Evolutionary conservation across 805 yeast species (phyloP), one percentile per base, ranked within the genome.

Genomic region (Clavispora asparagi): DNA sequence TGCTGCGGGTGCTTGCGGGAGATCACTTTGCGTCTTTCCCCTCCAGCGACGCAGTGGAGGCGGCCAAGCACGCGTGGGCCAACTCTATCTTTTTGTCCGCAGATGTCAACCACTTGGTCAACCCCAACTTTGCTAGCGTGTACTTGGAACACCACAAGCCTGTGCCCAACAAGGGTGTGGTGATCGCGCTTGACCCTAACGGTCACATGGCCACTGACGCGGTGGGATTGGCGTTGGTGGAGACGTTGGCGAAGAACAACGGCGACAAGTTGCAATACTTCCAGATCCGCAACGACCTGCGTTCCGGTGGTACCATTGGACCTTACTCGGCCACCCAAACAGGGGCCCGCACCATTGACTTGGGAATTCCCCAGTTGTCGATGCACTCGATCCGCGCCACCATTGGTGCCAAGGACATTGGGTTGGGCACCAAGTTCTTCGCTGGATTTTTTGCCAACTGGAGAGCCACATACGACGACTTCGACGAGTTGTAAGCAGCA

Each of bases 221-320:
- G 4, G 81, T 82, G 40, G 88, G 92, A 14, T 65, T 79, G 17
- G 85, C 92, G 0, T 69, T 89, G 42, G 72, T 81, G 41, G 87
- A 85, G 63, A 84, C 83, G 57, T 61, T 88, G 52, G 95, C 89
- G 3, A 69, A 78, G 47, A 60, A 68, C 44, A 82, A 86, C 50
- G 84, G 73, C 42, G 89, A 85, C 61, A 67, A 70, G 44, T 54
- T 88, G 27, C 96, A 89, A 67, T 82, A 81, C 65, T 87, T 87
- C 81, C 96, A 88, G 60, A 85, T 87, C 62, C 79, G 94, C 65
- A 88, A 89, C 67, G 91, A 83, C 62, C 77, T 87, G 13, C 78
- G 94, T 61, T 83, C 90, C 1, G 96, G 96, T 29, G 95, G 95
- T 35, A 87, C 96, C 26, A 87, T 89, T 60, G 96, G 96, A 0